Evolutionary conservation across 306 rosid genomes (phyloP).

Genomic region (Boehmeria nivea): DNA sequence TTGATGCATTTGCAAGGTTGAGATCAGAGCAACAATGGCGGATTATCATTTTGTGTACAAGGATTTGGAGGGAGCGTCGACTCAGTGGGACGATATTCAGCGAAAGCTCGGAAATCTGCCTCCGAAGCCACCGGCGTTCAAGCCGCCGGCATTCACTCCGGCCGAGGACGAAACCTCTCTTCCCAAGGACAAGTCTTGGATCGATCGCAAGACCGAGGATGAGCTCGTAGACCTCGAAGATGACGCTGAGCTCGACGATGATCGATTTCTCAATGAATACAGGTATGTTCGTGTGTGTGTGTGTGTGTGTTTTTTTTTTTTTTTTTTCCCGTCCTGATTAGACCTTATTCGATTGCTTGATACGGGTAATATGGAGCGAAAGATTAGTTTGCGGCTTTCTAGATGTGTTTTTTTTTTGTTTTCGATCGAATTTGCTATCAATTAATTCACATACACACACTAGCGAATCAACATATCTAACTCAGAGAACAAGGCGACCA

Average conservation of each 20-base stretch:
- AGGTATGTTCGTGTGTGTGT: too few relatives aligned
- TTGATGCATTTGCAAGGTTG: neutral
- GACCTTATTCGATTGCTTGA: too few relatives aligned
- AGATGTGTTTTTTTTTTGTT: too few relatives aligned
- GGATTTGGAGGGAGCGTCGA: slow-evolving; percentile 86
- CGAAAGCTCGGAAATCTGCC: slow-evolving; percentile 84
- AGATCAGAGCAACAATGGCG: slow-evolving; percentile 37
- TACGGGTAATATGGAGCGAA: too few relatives aligned
- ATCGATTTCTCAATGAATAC: slow-evolving; percentile 77
- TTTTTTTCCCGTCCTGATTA: neutral
- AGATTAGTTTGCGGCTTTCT: too few relatives aligned
- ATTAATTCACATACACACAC: too few relatives aligned
- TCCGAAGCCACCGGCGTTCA: slow-evolving; percentile 58
- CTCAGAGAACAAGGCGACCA: too few relatives aligned
- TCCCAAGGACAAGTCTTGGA: slow-evolving; percentile 74
- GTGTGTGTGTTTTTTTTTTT: too few relatives aligned
- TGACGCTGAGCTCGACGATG: slow-evolving; percentile 65
- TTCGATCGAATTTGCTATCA: too few relatives aligned
- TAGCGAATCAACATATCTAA: too few relatives aligned
- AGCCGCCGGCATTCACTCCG: slow-evolving; percentile 76
- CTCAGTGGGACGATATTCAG: slow-evolving; percentile 96
- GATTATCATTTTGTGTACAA: slow-evolving; percentile 86
- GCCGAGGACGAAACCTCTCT: slow-evolving; percentile 45
- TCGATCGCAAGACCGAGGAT: slow-evolving; percentile 65
- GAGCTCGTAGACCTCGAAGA: slow-evolving; percentile 88